A percentile compares a stretch with the other conserved stretches of the same genome.
phyloP scores from a whole-genome alignment of 2,329 filamentous ascomycete genomes.

The Colletotrichum costaricense region DNA sequence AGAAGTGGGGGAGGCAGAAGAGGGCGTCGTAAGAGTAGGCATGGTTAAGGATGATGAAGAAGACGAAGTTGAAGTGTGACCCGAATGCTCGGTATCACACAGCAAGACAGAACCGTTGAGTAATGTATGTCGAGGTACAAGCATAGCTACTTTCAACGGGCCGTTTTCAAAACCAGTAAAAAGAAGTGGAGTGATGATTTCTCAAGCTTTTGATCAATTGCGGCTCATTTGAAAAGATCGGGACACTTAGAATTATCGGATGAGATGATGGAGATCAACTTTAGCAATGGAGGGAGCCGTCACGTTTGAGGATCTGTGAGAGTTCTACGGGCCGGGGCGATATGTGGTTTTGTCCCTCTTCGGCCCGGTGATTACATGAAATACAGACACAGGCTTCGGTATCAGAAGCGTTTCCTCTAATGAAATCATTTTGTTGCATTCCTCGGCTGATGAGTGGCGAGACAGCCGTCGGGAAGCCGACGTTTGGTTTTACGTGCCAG shows the following conservation, averaged over 20 bases:
- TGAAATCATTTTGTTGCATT: neutral
- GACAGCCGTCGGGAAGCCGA: neutral
- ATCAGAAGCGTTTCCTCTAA: neutral
- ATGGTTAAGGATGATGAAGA: neutral
- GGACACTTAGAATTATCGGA: no score
- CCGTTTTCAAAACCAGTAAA: no score
- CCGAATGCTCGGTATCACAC: neutral
- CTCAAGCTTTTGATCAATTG: no score
- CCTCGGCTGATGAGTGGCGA: neutral
- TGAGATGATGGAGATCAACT: neutral
- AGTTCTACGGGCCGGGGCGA: neutral
- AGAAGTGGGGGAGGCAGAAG: neutral
- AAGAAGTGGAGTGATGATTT: no score
- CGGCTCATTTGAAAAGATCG: no score
- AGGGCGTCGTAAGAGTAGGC: neutral
- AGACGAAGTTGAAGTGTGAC: neutral
- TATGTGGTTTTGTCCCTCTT: neutral
- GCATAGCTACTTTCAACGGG: no score
- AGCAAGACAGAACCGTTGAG: neutral
- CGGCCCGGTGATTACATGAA: no score
- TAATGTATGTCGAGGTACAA: neutral
- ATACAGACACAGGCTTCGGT: rapidly evolving
- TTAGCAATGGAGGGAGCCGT: neutral
- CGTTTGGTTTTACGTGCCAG: neutral
- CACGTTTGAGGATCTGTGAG: neutral